These are phyloP conservation scores for Spatholobus suberectus DNA, from an alignment of 306 rosid genomes.

Conservation along the genomic window DNA sequence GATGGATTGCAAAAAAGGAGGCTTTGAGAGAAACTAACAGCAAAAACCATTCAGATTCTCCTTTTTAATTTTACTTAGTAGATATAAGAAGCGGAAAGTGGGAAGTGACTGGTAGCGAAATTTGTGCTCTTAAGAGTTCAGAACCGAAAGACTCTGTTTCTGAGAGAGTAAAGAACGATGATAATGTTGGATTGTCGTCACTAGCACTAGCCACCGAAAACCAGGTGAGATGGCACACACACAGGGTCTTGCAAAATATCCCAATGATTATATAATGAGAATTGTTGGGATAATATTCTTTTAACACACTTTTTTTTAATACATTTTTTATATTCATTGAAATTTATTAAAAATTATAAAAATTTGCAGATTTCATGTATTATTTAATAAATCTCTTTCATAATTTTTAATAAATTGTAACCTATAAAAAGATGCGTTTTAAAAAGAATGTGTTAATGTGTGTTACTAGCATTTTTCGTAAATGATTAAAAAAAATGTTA, in stretches of 20 bases:
- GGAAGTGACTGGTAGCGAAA: not conserved
- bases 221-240: not conserved
- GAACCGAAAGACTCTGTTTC: slow-evolving; percentile 1
- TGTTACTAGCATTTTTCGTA: no score
- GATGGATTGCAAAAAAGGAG: slow-evolving; percentile 37
- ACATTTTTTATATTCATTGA: no score
- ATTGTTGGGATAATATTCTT: no score
- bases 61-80: not conserved
- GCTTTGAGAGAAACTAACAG: slow-evolving; percentile 30
- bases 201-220: not conserved
- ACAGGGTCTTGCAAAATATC: not conserved
- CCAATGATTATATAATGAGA: not conserved
- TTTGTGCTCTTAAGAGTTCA: not conserved
- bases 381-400: no score
- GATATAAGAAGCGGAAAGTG: not conserved
- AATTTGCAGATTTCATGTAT: no score
- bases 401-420: no score
- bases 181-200: not conserved
- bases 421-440: no score
- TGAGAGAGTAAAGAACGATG: not conserved
- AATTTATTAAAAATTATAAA: no score
- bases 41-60: slow-evolving; percentile 50
- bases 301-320: no score
- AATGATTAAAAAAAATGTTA: no score
- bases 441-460: no score